Evolutionary conservation across 768 basidiomycete genomes (phyloP), one percentile per base, ranked within the genome.

Genomic region (Pulveroboletus sp.): DNA sequence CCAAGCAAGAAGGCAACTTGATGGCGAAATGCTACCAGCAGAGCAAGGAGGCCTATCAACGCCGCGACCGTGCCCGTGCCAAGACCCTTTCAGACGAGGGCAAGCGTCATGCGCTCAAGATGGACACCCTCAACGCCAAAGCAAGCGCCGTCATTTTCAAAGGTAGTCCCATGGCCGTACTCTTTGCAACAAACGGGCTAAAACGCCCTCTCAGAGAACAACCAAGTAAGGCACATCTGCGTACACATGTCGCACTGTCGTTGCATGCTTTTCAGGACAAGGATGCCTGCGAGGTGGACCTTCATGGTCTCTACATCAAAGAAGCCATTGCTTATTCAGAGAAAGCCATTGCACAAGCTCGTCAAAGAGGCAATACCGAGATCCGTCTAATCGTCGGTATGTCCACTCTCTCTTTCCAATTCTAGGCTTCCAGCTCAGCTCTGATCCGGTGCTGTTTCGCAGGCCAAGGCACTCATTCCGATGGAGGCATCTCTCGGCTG

Each of bases 261-360:
- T 31, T 50, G 27, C 33, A 59, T 2, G 16, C 3, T 19, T 43
- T 45, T 24, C 57, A 85, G 80, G 79, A 85, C 53, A 85, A 79
- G 38, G 66, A 75, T 46, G 73, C 77, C 3, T 83, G 83, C 2
- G 84, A 92, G 65, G 73, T 97, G 40, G 95, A 97, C 68, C 72
- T 97, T 35, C 94, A 97, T 64, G 92, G 92, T 8, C 74, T 97
- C 5, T 94, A 87, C 65, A 93, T 95, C 49, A 90, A 90, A 61
- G 95, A 98, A 69, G 90, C 93, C 13, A 83, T 95, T 45, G 66
- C 76, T 34, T 78, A 78, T 49, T 82, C 87, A 0, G 87, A 97
- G 60, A 56, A 67, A 16, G 87, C 89, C 10, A 78, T 97, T 31
- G 62, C 78, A 54, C 65, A 76, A 21, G 91, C 88, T 11, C 82